Evolutionary conservation across 495 filamentous ascomycete species (phyloP).

Genomic region (Evernia prunastri): DNA sequence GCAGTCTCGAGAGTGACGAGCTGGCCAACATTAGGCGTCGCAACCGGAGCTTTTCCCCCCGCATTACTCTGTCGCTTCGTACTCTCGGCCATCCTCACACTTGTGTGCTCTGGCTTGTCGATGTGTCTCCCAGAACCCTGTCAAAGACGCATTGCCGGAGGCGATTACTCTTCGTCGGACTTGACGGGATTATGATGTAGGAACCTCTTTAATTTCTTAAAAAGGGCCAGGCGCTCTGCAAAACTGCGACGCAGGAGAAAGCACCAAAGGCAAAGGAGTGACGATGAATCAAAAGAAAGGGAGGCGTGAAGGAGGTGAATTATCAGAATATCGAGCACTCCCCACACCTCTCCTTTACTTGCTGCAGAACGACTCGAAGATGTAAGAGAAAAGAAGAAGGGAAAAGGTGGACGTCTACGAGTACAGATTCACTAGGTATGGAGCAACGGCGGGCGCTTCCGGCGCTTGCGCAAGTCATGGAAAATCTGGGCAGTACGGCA

Average conservation of each 20-base stretch:
- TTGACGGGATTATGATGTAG: neutral
- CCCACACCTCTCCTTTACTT: conserved; percentile 20
- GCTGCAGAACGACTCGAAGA: neutral
- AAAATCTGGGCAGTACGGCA: neutral
- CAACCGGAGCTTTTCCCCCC: conserved; percentile 36
- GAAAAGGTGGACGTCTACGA: neutral
- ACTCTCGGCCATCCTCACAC: conserved; percentile 33
- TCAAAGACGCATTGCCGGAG: conserved; percentile 17
- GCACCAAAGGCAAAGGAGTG: conserved; percentile 21
- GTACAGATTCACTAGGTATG: neutral
- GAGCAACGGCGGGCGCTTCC: conserved; percentile 5
- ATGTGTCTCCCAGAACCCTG: neutral
- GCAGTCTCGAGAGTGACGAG: conserved; percentile 39
- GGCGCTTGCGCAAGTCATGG: conserved; percentile 10
- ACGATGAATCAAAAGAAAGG: conserved; percentile 22
- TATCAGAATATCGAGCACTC: neutral
- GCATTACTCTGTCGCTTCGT: conserved; percentile 42
- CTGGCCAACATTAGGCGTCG: conserved; percentile 21
- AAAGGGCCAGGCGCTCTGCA: neutral
- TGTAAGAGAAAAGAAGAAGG: neutral
- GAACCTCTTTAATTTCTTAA: neutral
- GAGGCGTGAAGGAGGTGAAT: neutral
- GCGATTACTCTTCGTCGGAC: neutral
- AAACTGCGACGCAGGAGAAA: conserved; percentile 3
- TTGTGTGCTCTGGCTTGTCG: conserved; percentile 22